phyloP scores from a whole-genome alignment of 129 eudicot species.

The Flaveria robusta region DNA sequence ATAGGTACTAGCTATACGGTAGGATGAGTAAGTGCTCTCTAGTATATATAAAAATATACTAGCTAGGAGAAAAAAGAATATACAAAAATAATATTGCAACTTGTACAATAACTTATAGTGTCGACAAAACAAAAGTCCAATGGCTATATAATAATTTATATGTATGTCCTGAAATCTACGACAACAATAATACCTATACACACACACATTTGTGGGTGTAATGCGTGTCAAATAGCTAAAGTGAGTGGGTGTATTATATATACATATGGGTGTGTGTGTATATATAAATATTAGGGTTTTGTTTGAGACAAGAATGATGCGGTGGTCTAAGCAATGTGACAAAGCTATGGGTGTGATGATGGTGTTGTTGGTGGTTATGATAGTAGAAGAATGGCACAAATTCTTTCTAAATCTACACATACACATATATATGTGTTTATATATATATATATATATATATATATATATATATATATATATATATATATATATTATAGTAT shows the following conservation, averaged over 20 bases:
- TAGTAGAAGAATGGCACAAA: conserved; percentile 22
- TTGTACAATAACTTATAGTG: not conserved
- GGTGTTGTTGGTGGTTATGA: conserved; percentile 34
- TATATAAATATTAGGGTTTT: conserved; percentile 11
- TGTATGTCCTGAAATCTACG: conserved; percentile 9
- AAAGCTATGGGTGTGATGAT: conserved; percentile 37
- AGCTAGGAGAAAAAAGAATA: not conserved
- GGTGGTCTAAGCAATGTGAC: conserved; percentile 29
- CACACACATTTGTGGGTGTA: conserved; percentile 19
- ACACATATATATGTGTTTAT: no score
- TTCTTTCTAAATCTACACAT: not conserved
- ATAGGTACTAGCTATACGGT: no score
- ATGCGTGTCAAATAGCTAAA: conserved; percentile 26
- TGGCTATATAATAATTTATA: not conserved
- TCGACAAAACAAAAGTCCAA: conserved; percentile 23
- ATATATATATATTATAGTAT: not conserved
- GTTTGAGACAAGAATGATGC: conserved; percentile 46
- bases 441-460: no score
- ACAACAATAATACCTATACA: conserved; percentile 19
- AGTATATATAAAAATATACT: not conserved
- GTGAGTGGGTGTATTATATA: conserved; percentile 4
- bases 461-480: no score
- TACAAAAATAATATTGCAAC: conserved; percentile 3
- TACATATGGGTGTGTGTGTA: conserved; percentile 15
- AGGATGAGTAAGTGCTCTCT: not conserved